phyloP scores from a whole-genome alignment of 192 early-diverging fungal genomes.

The Lunasporangiospora selenospora region DNA sequence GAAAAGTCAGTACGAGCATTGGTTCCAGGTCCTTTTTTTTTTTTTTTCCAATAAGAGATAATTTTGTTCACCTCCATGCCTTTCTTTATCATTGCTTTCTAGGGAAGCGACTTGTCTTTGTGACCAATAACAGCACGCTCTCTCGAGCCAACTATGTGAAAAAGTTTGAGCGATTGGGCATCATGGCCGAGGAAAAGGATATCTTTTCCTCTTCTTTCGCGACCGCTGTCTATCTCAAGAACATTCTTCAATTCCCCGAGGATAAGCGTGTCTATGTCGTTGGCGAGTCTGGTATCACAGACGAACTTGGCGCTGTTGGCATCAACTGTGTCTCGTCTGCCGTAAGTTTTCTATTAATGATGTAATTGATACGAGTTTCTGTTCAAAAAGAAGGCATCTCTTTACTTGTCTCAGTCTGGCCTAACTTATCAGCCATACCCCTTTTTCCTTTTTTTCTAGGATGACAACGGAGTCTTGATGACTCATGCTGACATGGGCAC shows the following conservation, averaged over 20 bases:
- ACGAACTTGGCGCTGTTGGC: conserved; percentile 85
- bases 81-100: neutral
- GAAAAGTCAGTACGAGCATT: neutral
- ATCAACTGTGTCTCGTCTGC: conserved; percentile 66
- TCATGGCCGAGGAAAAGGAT: conserved; percentile 84
- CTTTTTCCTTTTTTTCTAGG: conserved; percentile 3
- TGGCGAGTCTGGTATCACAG: conserved; percentile 86
- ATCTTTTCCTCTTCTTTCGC: conserved; percentile 94
- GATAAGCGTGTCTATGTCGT: conserved; percentile 93
- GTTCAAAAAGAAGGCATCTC: no score
- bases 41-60: neutral
- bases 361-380: conserved; percentile 18
- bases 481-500: conserved; percentile 27
- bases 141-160: conserved; percentile 80
- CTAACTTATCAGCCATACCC: neutral
- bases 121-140: conserved; percentile 97
- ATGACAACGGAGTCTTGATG: conserved; percentile 31
- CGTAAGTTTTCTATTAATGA: conserved; percentile 20
- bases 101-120: conserved; percentile 94
- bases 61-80: neutral
- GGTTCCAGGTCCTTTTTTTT: neutral
- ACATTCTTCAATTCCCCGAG: conserved; percentile 82
- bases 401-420: no score
- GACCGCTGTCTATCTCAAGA: conserved; percentile 89
- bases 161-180: conserved; percentile 85